phyloP scores from a whole-genome alignment of 2,329 filamentous ascomycete species.

The Colletotrichum zoysiae region DNA sequence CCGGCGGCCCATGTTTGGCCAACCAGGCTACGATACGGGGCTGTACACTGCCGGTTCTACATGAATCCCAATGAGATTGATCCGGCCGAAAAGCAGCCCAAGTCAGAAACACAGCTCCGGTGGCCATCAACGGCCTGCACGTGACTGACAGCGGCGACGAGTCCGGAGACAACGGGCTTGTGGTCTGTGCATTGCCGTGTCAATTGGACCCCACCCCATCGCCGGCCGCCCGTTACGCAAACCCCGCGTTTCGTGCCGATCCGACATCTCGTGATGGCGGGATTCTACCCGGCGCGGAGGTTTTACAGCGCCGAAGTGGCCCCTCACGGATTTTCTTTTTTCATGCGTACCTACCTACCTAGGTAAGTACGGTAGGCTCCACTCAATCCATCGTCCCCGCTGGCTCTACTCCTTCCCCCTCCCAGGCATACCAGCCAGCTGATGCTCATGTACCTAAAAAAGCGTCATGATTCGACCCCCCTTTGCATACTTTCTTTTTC shows the following conservation, averaged over 20 bases:
- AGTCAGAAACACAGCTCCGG: constrained; percentile 1
- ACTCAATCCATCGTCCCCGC: not conserved
- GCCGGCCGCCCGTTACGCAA: not conserved
- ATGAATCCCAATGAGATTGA: not conserved
- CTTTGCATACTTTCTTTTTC: constrained; percentile 28
- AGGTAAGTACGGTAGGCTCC: too few species aligned
- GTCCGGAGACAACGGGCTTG: not conserved
- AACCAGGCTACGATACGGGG: not conserved
- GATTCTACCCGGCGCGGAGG: not conserved
- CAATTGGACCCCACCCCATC: not conserved
- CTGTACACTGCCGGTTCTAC: not conserved
- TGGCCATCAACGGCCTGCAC: constrained; percentile 3
- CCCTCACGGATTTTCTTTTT: not conserved
- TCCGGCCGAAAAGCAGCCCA: not conserved
- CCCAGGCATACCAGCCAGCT: constrained; percentile 2
- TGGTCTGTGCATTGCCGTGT: constrained; percentile 26
- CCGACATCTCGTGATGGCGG: not conserved
- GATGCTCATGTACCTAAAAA: not conserved
- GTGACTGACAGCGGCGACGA: constrained; percentile 7
- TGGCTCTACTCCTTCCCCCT: constrained; percentile 8
- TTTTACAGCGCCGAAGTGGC: not conserved
- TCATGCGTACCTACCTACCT: not conserved
- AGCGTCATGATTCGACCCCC: constrained; percentile 28
- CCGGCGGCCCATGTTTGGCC: constrained; percentile 1
- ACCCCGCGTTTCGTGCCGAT: not conserved